Base-by-base conservation (phyloP, 1,284 basidiomycete species). In the Apiotrichum montevideense region DNA sequence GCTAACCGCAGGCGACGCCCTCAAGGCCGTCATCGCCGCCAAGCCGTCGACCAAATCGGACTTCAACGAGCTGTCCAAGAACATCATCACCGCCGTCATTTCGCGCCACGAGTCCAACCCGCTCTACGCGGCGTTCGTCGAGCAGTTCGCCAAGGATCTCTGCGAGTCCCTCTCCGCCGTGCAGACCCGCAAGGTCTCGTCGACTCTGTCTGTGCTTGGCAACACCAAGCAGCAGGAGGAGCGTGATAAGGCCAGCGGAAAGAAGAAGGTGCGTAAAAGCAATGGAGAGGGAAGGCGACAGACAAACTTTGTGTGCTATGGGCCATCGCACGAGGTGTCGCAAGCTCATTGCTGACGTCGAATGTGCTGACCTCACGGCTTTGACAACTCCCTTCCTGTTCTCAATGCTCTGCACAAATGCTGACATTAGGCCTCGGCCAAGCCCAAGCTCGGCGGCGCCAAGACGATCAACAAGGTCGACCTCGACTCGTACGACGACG, bases 221-320 rank as follows among this genome's bases (percentile, higher is more conserved):
- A 95, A 94, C 71, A 90, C 93, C 79, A 97, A 97, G 79, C 90
- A 93, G 79, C 88, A 85, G 75, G 90, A 91, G 72, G 84, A 86
- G 71, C 80, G 86, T 59, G 90, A 92, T 49, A 90, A 88, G 76
- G 81, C 85, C 0, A 86, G 84, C 62, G 89, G 90, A 29, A 94
- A 93, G 83, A 93, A 92, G 81, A 94, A 93, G 79, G 80, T 84
- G 58, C 47, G 70, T 64, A 21, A 3, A 7, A 4, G 33, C 4
- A 6, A 13, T 6, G 10, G 6, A 15, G 10, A 14, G 41, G 32
- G 40, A 21, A 21, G 21, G 21, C 21, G 21, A 21, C 21, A 21
- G 21, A 21, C 21, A 21, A 21, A 21, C 21, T 21, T 21, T 21
- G 21, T 21, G 21, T 21, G 21, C 21, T 21, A 21, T 21, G 21